Base-by-base conservation (phyloP, 495 filamentous ascomycete species). In the Xylaria flabelliformis region DNA sequence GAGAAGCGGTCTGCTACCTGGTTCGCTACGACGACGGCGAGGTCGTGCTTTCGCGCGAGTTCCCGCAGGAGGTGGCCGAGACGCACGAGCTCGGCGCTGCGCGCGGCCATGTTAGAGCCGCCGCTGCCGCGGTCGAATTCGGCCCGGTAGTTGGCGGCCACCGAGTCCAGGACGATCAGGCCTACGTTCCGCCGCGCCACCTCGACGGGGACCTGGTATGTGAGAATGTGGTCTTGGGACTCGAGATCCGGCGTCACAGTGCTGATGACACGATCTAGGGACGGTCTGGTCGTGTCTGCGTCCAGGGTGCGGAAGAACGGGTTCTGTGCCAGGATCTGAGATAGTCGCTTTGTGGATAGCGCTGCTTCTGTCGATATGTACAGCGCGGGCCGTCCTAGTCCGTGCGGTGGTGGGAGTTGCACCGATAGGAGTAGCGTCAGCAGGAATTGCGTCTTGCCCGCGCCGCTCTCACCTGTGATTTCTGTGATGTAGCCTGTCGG, bases 341-440 rank as follows among this genome's bases (percentile, higher is more conserved):
- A 79, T 0, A 99, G 88, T 6, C 96, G 93, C 0, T 83, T 85
- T 5, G 95, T 98, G 7, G 93, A 88, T 0, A 99, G 86, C 0
- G 93, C 86, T 1, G 93, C 89, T 79, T 98, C 97, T 50, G 97
- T 99, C n/a, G 94, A 97, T 80, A 99, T 93, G 85, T 99, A 98
- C 10, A 99, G 85, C 0, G 93, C 89, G 15, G 89, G 84, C 62
- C 89, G 87, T 29, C 84, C 85, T 12, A 96, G 85, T 3, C 95
- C 95, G 42, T 85, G 82, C 0, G 92, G 91, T 2, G 88, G 82
- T 4, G 91, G 90, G 17, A 98, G 91, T 78, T 98, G 96, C 13
- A 88, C 88, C 17, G 94, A 87, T 41, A 97, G 88, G 48, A 95
- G 90, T 34, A 99, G 88, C 46, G 90, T 91, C 6, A 94, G 85